Base-by-base conservation (phyloP, 2,329 filamentous ascomycete species). In the Neoarthrinium moseri region DNA sequence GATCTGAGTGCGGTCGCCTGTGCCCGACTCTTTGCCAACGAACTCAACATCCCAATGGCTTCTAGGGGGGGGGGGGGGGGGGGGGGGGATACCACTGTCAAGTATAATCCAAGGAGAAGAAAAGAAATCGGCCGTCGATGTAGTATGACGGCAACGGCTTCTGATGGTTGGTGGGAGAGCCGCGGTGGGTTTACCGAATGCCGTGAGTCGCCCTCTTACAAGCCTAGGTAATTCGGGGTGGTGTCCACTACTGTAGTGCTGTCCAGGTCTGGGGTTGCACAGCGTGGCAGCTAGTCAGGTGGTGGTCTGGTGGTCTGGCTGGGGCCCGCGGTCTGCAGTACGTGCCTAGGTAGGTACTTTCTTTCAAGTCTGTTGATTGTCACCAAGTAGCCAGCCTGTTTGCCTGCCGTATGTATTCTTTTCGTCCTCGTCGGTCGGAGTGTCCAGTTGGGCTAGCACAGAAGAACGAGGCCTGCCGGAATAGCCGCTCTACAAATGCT, bases 11-110 rank as follows among this genome's bases (percentile, higher is more conserved):
- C 56, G 50, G 61, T 61, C 55, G 57, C 56, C 48, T 60, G 58
- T 57, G 56, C 54, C 58, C 62, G 60, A 53, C 59, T 62, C 57
- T 58, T 65, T 51, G 52, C 60, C 46, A 65, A 49, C 34, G 54
- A 63, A 46, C 53, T 55, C 51, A 63, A 63, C 62, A 65, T 65
- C 46, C 50, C 60, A 63, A 51, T 49, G 30, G 49, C 41, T 44
- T 41, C 23, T 21, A 34, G 44, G 39, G 49, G 51, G 26, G 35
- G 43, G 42, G 44, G 34, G 43, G 52, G 45, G 40, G 38, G 20
- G 35, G 39, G 47, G 40, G n/a, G 6, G 26, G n/a, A 29, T 8
- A 29, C 26, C n/a, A 29, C 26, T 8, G 40, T 32, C 15, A 23
- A 24, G 17, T 43, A 33, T 30, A n/a, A 22, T 12, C 21, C 12